A percentile compares a stretch with the other conserved stretches of the same genome.
These are phyloP conservation scores for Cenococcum geophilum DNA, from an alignment of 495 filamentous ascomycete species.

Conservation along the genomic window DNA sequence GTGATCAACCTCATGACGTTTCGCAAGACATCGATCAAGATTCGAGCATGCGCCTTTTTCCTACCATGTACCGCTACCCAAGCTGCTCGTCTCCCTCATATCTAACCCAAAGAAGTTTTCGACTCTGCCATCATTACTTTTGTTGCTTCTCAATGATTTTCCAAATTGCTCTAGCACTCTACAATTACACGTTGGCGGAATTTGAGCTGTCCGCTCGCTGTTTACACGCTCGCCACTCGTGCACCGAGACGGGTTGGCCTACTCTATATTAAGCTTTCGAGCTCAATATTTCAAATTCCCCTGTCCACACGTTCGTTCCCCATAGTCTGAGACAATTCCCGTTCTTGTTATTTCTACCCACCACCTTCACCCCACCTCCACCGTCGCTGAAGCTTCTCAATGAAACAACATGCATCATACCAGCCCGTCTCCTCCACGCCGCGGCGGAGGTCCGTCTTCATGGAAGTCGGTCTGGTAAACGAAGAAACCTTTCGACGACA, in stretches of 20 bases:
- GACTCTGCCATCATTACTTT: neutral
- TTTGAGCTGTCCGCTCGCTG: neutral
- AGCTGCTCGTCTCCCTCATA: too few relatives aligned
- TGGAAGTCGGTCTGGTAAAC: constrained; percentile 5
- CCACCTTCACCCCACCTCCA: neutral
- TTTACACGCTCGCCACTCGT: neutral
- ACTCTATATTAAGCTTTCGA: neutral
- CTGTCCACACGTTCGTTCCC: neutral
- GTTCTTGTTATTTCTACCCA: neutral
- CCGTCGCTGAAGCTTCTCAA: neutral
- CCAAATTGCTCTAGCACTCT: neutral
- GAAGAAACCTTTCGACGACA: neutral
- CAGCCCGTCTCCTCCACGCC: neutral
- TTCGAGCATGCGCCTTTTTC: too few relatives aligned
- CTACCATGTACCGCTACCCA: too few relatives aligned
- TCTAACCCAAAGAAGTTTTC: too few relatives aligned
- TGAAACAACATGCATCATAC: neutral
- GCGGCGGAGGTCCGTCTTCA: constrained; percentile 4
- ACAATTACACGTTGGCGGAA: neutral
- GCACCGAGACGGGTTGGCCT: neutral
- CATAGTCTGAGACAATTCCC: neutral
- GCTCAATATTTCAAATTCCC: neutral
- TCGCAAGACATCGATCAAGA: neutral
- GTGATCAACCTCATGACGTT: neutral
- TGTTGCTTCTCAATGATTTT: neutral